phyloP scores from a whole-genome alignment of 176 grass and related monocot genomes.

The Aegilops umbellulata region DNA sequence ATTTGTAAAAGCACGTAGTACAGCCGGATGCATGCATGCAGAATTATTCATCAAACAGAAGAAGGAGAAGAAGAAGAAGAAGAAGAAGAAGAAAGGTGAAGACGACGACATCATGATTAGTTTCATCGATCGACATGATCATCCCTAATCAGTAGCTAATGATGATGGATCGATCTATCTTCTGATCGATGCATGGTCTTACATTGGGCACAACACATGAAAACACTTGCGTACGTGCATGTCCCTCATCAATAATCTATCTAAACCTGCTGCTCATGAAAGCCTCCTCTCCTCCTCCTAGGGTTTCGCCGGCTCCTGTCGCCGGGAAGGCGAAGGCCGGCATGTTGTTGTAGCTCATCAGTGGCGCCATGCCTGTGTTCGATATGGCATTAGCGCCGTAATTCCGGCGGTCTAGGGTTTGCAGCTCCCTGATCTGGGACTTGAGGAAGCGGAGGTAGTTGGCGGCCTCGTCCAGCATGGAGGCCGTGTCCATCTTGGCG shows the following conservation, averaged over 20 bases:
- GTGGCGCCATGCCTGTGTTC: background rate
- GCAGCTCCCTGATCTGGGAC: conserved; percentile 65
- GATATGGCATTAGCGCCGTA: background rate
- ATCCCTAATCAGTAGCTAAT: conserved; percentile 24
- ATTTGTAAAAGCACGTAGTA: conserved; percentile 20
- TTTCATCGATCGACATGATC: conserved; percentile 28
- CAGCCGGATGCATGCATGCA: background rate
- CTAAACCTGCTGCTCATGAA: conserved; percentile 30
- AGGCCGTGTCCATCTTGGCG: conserved; percentile 84
- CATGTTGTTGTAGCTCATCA: conserved; percentile 20
- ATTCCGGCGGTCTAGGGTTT: conserved; percentile 61
- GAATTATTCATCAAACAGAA: background rate
- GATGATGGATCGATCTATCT: conserved; percentile 40
- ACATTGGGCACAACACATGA: conserved; percentile 23
- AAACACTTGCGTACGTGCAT: conserved; percentile 30
- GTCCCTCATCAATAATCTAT: background rate
- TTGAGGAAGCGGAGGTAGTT: conserved; percentile 87
- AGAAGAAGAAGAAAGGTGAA: background rate
- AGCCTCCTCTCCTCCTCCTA: conserved; percentile 26
- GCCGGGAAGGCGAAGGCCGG: conserved; percentile 26
- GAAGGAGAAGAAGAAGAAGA: background rate
- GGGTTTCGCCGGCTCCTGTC: conserved; percentile 42
- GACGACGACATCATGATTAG: conserved; percentile 3
- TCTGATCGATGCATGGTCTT: conserved; percentile 4
- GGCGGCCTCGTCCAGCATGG: conserved; percentile 89